Base-by-base conservation (phyloP, 495 filamentous ascomycete genomes). In the Clavariopsis aquatica region DNA sequence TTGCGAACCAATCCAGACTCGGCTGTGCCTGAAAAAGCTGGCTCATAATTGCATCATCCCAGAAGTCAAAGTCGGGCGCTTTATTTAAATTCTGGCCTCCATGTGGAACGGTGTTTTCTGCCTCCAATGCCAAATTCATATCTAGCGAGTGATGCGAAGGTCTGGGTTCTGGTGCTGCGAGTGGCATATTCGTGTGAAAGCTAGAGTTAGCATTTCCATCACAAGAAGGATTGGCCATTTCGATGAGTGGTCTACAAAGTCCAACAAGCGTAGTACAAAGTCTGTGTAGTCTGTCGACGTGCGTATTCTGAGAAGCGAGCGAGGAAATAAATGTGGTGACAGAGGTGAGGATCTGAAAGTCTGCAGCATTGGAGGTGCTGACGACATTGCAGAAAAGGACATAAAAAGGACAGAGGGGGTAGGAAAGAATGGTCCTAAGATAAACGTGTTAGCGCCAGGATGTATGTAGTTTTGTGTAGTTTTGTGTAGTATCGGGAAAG, bases 341-440 rank as follows among this genome's bases (percentile, higher is more conserved):
- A 4, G 53, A 38, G n/a, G 55, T 2, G 5, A 63, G 60, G 0
- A 63, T 31, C 17, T 56, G 36, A 19, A 55, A 63, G 38, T 63
- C 51, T 4, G 15, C 13, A 4, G 22, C 23, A 49, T 55, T 56
- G 4, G 60, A 63, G 7, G 60, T 63, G 1, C 60, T 52, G 17
- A 63, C 60, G 8, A 63, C 60, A 26, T 63, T 63, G 52, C 60
- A 63, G 51, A 63, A 63, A 15, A 63, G 8, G 9, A 63, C 38
- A 17, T 55, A 63, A 31, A 63, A 63, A 5, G 60, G 60, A 23
- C 31, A 27, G 6, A 63, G 52, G 2, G 60, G 38, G 38, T 55
- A 55, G 2, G 60, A 63, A 8, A 63, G 60, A 26, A 56, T 56
- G 9, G 36, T 63, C 60, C 59, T 62, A n/a, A 5, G 7, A 1